phyloP scores from a whole-genome alignment of 192 early-diverging fungal genomes.

The Backusella circina region DNA sequence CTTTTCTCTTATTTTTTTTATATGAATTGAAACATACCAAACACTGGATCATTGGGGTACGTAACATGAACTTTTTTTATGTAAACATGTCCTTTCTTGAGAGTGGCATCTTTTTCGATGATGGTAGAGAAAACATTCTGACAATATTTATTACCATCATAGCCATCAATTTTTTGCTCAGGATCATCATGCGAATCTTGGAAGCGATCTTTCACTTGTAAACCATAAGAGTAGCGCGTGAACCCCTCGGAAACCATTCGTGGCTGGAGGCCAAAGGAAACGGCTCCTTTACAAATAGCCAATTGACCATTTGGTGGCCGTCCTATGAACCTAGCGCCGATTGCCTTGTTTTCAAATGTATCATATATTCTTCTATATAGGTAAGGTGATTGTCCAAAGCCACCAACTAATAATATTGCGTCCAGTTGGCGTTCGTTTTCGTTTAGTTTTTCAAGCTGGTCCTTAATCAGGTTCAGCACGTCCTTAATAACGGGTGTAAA shows the following conservation, averaged over 20 bases:
- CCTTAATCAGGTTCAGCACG: constrained; percentile 41
- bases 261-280: constrained; percentile 46
- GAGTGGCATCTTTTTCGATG: not conserved
- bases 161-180: not conserved
- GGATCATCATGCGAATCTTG: not conserved
- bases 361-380: constrained; percentile 41
- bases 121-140: not conserved
- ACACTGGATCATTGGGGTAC: not conserved
- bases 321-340: constrained; percentile 40
- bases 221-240: constrained; percentile 42
- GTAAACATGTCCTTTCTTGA: not conserved
- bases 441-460: constrained; percentile 39
- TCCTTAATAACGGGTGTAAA: constrained; percentile 48
- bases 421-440: constrained; percentile 29
- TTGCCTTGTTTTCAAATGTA: constrained; percentile 23
- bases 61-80: not conserved
- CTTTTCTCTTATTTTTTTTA: not conserved
- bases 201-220: constrained; percentile 39
- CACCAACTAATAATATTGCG: constrained; percentile 51
- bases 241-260: constrained; percentile 41
- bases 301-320: constrained; percentile 30
- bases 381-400: constrained; percentile 51
- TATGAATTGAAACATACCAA: not conserved
- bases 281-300: constrained; percentile 51
- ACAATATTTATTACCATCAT: not conserved